Conservation (phyloP, 192 early-diverging fungal species). For the Jimgerdemannia lactiflua region DNA sequence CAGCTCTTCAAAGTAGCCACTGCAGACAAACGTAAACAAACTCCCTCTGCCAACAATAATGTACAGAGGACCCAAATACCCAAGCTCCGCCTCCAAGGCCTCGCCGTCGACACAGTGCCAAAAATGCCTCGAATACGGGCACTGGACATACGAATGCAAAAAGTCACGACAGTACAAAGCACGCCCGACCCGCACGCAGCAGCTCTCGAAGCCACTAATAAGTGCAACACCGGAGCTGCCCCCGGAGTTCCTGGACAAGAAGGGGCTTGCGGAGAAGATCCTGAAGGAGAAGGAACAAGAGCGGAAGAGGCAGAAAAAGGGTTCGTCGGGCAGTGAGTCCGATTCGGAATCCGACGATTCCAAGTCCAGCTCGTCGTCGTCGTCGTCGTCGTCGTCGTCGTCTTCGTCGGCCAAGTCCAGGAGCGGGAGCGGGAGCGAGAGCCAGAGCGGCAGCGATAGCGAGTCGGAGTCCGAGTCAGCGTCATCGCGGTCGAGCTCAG, state of each 20-base stretch:
- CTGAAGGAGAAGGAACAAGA: conserved; percentile 40
- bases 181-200: conserved; percentile 58
- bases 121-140: conserved; percentile 55
- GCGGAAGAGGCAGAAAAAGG: conserved; percentile 21
- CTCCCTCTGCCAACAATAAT: neutral
- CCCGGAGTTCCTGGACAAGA: conserved; percentile 41
- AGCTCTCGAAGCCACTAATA: conserved; percentile 54
- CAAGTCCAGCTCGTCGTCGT: neutral
- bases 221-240: conserved; percentile 42
- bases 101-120: conserved; percentile 52
- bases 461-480: neutral
- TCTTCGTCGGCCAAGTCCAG: conserved; percentile 5
- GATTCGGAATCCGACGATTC: neutral
- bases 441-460: conserved; percentile 1
- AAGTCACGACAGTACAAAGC: conserved; percentile 39
- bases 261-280: conserved; percentile 46
- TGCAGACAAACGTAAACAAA: no score
- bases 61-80: neutral
- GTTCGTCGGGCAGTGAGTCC: neutral
- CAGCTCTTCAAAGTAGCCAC: no score
- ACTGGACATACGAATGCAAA: conserved; percentile 57
- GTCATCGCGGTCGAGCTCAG: conserved; percentile 18
- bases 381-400: conserved; percentile 6
- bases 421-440: neutral
- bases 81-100: conserved; percentile 6